Evolutionary conservation across 1,139 yeast species (phyloP), one percentile per base, ranked within the genome.

Genomic region (Hyphopichia wangnamkhiaoensis): DNA sequence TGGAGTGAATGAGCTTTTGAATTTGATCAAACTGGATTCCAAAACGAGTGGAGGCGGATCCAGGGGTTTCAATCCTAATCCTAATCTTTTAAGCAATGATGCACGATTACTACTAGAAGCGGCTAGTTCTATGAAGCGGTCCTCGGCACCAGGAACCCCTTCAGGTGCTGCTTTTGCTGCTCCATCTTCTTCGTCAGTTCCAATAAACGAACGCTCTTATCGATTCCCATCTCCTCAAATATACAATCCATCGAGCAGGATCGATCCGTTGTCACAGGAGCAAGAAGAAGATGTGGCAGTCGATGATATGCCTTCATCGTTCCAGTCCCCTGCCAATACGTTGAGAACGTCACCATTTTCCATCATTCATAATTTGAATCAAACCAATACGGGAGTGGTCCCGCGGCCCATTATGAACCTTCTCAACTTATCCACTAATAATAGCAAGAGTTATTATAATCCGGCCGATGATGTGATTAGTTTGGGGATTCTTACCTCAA

Each of bases 271-370:
- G 7, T 8, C 10, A 25, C 13, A 7, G n/a, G 28, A 7, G 10
- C 13, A 25, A 14, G 37, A 13, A 14, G 40, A 40, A 28, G 40
- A 20, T 37, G 40, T 39, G 30, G 36, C 20, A 10, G 47, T 39
- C 2, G 44, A 40, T 6, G 51, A 47, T 10, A 40, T 41, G 31
- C 21, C 45, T 43, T 31, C 61, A 7, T 56, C 65, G 8, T 72
- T 74, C 45, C 74, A 72, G 20, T 51, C 62, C 1, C 72, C 77
- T 0, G 56, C 76, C 0, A 51, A 61, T 18, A 66, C 80, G 2
- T 68, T 68, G 46, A 59, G 64, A 26, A 62, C 74, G 2, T 69
- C 83, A 0, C 84, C 86, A 3, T 78, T 77, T 51, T 58, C 73
- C 23, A 61, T 78, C 7, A 58, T 76, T 6, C 59, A 68, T 3